Evolutionary conservation across 2,329 filamentous ascomycete species (phyloP), one percentile per base, ranked within the genome.

Genomic region (Paecilomyces sp.): DNA sequence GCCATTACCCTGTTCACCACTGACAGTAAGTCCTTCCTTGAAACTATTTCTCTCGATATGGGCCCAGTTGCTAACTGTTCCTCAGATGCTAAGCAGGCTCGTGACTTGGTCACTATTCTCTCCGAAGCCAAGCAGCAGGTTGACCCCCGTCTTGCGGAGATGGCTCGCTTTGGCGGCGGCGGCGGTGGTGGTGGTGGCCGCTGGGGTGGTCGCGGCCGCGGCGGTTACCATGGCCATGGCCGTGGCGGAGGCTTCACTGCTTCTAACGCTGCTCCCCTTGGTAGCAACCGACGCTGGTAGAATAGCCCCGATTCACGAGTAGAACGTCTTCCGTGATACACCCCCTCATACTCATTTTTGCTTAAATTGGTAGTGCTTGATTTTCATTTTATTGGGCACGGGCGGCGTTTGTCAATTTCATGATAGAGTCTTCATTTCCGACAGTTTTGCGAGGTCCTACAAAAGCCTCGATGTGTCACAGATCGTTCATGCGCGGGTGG

Each of bases 1-100:
- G 94, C 94, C 76, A 97, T 97, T 74, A 97, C 94, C 66, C 86
- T 99, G 72, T 99, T 99, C 81, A 97, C 94, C 77, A 94, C 93
- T 89, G 94, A 97, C 80, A 97, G 93, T 97, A 85, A 82, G 92
- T 89, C 8, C 15, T 28, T 13, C 7, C 34, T 18, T 22, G 12
- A 62, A 58, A 25, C 18, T 51, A 24, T 30, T 25, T n/a, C 58
- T 54, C 34, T n/a, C 54, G 59, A 24, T 50, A 30, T 28, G 6
- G 12, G 22, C 9, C 5, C 61, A 13, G 8, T 22, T 47, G 53
- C 18, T 52, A 12, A 36, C 54, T 52, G 62, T 61, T 54, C 58
- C 61, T 41, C 63, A 92, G 90, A 94, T 80, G 85, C 89, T 71
- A 94, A 93, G 83, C 90, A 94, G 86, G 93, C 94, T 79, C 93